These are phyloP conservation scores for Otatea glauca DNA, from an alignment of 176 grass and related monocot species.

Conservation along the genomic window DNA sequence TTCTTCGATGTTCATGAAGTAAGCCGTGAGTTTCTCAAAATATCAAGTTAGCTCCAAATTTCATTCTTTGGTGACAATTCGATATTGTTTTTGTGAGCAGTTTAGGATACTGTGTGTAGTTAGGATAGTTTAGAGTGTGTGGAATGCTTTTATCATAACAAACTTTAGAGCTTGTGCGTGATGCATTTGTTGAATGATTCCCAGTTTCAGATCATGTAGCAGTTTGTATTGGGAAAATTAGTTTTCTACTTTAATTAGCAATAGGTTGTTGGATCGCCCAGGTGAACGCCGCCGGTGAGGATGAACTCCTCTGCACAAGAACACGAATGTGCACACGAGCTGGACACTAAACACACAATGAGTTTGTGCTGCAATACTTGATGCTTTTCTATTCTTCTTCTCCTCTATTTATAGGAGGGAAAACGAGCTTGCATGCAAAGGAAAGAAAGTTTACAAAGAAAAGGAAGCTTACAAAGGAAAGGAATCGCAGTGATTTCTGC, in stretches of 20 bases:
- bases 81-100: neutral
- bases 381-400: too few relatives aligned
- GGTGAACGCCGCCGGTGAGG: too few relatives aligned
- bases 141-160: neutral
- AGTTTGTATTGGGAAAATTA: neutral
- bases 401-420: too few relatives aligned
- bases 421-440: too few relatives aligned
- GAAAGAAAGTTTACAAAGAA: too few relatives aligned
- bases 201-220: neutral
- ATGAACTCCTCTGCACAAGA: too few relatives aligned
- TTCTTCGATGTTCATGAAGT: conserved; percentile 81
- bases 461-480: too few relatives aligned
- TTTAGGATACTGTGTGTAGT: neutral
- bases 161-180: neutral
- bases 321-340: too few relatives aligned
- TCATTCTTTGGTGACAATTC: neutral
- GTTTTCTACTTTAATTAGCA: neutral
- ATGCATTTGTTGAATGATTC: conserved; percentile 20
- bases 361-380: too few relatives aligned
- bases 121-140: neutral
- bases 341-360: too few relatives aligned
- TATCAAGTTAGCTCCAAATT: neutral
- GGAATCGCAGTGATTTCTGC: too few relatives aligned
- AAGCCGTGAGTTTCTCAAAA: conserved; percentile 69
- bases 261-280: too few relatives aligned